phyloP scores from a whole-genome alignment of 2,329 filamentous ascomycete genomes.

The Teratosphaeria pseudoeucalypti region DNA sequence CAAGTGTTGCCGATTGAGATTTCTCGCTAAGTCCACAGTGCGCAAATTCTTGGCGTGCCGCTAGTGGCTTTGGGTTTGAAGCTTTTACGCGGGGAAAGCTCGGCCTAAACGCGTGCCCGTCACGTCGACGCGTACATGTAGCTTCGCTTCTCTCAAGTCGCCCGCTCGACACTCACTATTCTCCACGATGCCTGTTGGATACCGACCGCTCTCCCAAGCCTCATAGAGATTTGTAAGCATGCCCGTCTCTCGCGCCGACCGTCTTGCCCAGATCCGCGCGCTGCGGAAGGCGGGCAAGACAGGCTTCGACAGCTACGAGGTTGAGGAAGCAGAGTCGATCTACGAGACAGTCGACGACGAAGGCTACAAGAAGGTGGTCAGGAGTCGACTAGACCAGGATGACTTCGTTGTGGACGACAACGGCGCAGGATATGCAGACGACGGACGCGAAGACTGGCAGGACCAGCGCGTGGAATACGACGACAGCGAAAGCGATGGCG shows the following conservation, averaged over 20 bases:
- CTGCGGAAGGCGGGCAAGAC: constrained; percentile 86
- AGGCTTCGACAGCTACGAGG: constrained; percentile 74
- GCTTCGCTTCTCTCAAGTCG: not conserved
- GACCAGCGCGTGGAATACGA: constrained; percentile 54
- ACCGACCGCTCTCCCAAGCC: not conserved
- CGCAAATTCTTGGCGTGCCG: not conserved
- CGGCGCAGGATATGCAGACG: constrained; percentile 91
- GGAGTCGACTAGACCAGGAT: constrained; percentile 78
- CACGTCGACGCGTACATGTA: not conserved
- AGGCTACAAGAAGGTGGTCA: constrained; percentile 91
- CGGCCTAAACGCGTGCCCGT: not conserved
- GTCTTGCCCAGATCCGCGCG: constrained; percentile 65
- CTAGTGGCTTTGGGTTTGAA: not conserved
- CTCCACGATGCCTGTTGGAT: not conserved
- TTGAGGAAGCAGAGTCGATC: constrained; percentile 71
- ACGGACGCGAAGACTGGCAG: constrained; percentile 91
- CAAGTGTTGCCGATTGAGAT: not conserved
- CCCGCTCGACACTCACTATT: not conserved
- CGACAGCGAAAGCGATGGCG: constrained; percentile 67
- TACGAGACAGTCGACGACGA: constrained; percentile 97
- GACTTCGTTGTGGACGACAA: constrained; percentile 99
- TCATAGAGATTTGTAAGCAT: constrained; percentile 8
- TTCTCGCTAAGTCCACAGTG: not conserved
- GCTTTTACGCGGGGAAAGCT: not conserved
- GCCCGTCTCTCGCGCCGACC: constrained; percentile 23